Percentiles rank a stretch among this genome's conserved stretches.
phyloP scores from a whole-genome alignment of 2,329 filamentous ascomycete genomes.

The Leptographium procerum region DNA sequence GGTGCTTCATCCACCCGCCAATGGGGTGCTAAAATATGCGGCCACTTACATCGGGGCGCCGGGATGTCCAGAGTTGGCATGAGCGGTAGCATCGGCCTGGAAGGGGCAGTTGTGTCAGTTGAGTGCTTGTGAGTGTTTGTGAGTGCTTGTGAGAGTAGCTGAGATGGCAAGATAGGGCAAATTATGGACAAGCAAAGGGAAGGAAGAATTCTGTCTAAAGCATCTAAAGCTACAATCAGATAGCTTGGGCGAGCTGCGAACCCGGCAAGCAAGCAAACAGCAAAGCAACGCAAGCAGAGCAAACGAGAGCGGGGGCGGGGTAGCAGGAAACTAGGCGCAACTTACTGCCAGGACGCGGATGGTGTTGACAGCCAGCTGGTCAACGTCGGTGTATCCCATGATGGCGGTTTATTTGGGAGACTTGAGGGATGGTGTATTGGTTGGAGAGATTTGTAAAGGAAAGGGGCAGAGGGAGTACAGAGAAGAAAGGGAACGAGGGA shows the following conservation, averaged over 20 bases:
- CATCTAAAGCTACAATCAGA: background rate
- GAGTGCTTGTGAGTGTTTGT: background rate
- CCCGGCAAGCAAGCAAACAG: background rate
- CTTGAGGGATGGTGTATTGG: background rate
- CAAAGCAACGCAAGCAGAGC: background rate
- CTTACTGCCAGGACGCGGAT: constrained; percentile 92
- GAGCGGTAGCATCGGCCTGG: constrained; percentile 92
- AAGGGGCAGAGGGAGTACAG: constrained; percentile 16
- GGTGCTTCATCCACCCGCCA: background rate
- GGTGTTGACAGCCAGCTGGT: constrained; percentile 92
- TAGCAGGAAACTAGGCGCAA: constrained; percentile 18
- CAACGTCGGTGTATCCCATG: constrained; percentile 84
- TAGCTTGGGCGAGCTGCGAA: background rate
- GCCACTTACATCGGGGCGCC: constrained; percentile 80
- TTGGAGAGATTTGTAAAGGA: constrained; percentile 9
- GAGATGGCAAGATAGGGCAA: no score
- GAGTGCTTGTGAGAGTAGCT: background rate
- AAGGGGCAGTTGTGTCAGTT: constrained; percentile 7
- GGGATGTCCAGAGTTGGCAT: constrained; percentile 95
- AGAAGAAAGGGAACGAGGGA: constrained; percentile 15
- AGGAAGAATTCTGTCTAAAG: background rate
- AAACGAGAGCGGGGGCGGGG: constrained; percentile 12
- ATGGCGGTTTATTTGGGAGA: constrained; percentile 25
- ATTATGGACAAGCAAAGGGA: background rate
- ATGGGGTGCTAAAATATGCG: background rate